Conservation (phyloP, 106 monocot species). For the Acorus calamus region DNA sequence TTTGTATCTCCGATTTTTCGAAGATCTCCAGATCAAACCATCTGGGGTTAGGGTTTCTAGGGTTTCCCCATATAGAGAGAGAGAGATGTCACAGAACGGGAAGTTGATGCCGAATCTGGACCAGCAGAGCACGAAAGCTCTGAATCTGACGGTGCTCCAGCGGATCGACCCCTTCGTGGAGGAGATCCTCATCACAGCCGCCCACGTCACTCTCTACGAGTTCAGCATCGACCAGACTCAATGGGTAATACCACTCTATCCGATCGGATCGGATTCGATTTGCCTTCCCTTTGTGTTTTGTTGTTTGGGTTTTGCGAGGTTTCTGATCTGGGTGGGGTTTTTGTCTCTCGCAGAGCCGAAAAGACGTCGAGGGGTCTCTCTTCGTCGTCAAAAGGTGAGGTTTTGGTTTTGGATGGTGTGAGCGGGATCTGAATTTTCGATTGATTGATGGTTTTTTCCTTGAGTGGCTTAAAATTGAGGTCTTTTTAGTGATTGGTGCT, state of each 20-base stretch:
- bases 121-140: neutral
- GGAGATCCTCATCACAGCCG: conserved; percentile 1
- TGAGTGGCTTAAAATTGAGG: too few species aligned
- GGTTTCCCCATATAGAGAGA: too few species aligned
- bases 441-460: too few species aligned
- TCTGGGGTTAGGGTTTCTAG: too few species aligned
- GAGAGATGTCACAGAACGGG: neutral
- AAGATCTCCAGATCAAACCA: too few species aligned
- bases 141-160: neutral
- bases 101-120: neutral
- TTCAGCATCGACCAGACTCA: neutral
- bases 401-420: too few species aligned
- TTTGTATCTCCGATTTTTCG: too few species aligned
- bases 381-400: neutral
- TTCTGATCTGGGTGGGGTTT: neutral
- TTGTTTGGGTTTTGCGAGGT: neutral
- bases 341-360: neutral
- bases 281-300: neutral
- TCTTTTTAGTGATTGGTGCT: too few species aligned
- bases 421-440: too few species aligned
- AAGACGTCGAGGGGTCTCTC: neutral
- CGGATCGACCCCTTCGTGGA: conserved; percentile 3
- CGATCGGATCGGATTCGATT: neutral
- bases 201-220: neutral
- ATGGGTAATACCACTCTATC: neutral